phyloP scores from a whole-genome alignment of 306 rosid species.

The Glycine soja region DNA sequence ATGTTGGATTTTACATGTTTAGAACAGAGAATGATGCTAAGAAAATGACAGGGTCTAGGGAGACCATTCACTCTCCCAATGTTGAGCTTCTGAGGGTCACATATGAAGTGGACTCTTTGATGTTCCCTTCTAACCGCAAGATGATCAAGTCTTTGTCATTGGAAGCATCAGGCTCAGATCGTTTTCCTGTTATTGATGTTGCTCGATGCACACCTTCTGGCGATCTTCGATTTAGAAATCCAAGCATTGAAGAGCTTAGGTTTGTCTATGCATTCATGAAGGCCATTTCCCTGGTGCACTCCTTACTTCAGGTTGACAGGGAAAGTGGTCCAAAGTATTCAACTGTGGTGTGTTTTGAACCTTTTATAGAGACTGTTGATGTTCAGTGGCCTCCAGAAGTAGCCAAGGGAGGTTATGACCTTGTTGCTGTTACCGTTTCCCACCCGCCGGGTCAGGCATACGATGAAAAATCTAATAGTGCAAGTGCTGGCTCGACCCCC shows the following conservation, averaged over 20 bases:
- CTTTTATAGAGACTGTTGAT: constrained; percentile 76
- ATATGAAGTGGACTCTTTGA: constrained; percentile 60
- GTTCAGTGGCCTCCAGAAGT: constrained; percentile 63
- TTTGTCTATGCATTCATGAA: constrained; percentile 73
- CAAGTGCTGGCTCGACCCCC: constrained; percentile 48
- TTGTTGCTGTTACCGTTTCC: constrained; percentile 50
- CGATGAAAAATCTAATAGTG: constrained; percentile 44
- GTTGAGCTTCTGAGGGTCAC: constrained; percentile 74
- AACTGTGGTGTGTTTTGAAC: constrained; percentile 54
- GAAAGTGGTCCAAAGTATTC: constrained; percentile 70
- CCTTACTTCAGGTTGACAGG: constrained; percentile 63
- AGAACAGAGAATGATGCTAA: constrained; percentile 66
- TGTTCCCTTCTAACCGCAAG: constrained; percentile 69
- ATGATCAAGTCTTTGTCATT: constrained; percentile 62
- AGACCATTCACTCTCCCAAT: constrained; percentile 61
- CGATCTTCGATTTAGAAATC: constrained; percentile 62
- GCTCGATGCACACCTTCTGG: constrained; percentile 60
- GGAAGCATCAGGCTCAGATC: constrained; percentile 53
- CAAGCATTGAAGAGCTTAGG: constrained; percentile 66
- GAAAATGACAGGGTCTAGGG: constrained; percentile 77
- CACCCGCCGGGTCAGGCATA: constrained; percentile 50
- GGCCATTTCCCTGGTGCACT: constrained; percentile 68
- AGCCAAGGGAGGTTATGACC: constrained; percentile 48
- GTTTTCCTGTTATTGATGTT: constrained; percentile 74
- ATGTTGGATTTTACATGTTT: constrained; percentile 67